A percentile compares a stretch with the other conserved stretches of the same genome.
These are phyloP conservation scores for Calamus simplicifolius DNA, from an alignment of 176 grass and related monocot genomes.

Conservation along the genomic window DNA sequence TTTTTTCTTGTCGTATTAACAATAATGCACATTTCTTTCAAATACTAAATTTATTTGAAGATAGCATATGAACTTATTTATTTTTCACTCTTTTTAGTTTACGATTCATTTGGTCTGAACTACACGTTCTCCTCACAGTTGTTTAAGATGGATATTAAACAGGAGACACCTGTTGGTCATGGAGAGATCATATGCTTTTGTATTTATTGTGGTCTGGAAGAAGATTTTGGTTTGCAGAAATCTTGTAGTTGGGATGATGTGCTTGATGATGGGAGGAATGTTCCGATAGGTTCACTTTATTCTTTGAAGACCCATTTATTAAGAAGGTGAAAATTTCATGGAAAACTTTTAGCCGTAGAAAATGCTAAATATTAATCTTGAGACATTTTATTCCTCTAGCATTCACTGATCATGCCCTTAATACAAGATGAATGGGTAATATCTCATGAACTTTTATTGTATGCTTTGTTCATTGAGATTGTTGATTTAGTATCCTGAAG, in stretches of 20 bases:
- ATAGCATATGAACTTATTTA: no score
- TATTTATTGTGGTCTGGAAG: slow-evolving; percentile 62
- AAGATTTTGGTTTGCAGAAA: slow-evolving; percentile 85
- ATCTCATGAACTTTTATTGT: neutral
- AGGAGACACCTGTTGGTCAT: slow-evolving; percentile 87
- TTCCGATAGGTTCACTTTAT: slow-evolving; percentile 79
- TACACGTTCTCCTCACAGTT: slow-evolving; percentile 42
- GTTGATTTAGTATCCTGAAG: no score
- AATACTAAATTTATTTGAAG: no score
- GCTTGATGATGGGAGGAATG: slow-evolving; percentile 67
- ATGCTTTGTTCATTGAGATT: neutral
- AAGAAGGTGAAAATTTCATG: slow-evolving; percentile 33
- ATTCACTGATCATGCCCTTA: neutral
- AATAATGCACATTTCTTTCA: no score
- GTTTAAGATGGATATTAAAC: slow-evolving; percentile 74
- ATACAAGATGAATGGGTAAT: neutral
- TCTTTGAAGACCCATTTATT: slow-evolving; percentile 81
- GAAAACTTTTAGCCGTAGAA: neutral
- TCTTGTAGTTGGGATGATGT: slow-evolving; percentile 98
- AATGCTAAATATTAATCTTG: neutral
- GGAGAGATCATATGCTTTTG: slow-evolving; percentile 90
- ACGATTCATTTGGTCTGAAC: slow-evolving; percentile 9
- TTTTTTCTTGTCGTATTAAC: neutral
- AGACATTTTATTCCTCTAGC: no score
- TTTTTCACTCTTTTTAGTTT: no score